Evolutionary conservation across 169 alveolate genomes (phyloP).

Genomic region (Plasmodium yoelii): DNA sequence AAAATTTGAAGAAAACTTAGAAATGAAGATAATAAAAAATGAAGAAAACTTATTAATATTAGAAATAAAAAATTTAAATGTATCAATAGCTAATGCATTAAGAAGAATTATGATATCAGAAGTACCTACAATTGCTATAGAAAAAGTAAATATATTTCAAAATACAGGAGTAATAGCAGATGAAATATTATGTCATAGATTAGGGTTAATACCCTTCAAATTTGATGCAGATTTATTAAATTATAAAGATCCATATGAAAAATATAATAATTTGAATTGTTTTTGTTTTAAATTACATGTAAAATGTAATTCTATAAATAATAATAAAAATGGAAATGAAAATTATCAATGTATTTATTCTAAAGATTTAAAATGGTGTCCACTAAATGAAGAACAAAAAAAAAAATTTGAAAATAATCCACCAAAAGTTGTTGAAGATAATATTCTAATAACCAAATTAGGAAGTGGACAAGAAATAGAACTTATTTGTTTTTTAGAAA

Average conservation of each 20-base stretch:
- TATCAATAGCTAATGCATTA: constrained; percentile 95
- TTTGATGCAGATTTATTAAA: constrained; percentile 95
- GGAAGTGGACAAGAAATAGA: constrained; percentile 98
- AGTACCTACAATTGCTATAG: constrained; percentile 97
- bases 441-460: constrained; percentile 95
- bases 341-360: constrained; percentile 89
- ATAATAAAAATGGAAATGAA: constrained; percentile 43
- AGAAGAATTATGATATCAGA: constrained; percentile 96
- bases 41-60: constrained; percentile 78
- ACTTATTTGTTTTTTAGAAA: constrained; percentile 93
- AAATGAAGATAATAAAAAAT: constrained; percentile 79
- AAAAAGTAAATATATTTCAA: constrained; percentile 90
- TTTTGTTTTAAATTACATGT: constrained; percentile 89
- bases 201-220: constrained; percentile 97
- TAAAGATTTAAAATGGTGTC: constrained; percentile 93
- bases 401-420: constrained; percentile 87
- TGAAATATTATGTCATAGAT: constrained; percentile 98
- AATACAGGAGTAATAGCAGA: constrained; percentile 96
- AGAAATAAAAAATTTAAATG: constrained; percentile 92
- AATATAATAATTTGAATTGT: constrained; percentile 81
- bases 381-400: constrained; percentile 91
- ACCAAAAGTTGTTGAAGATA: constrained; percentile 94
- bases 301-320: constrained; percentile 79
- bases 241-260: constrained; percentile 84
- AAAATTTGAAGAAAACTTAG: constrained; percentile 71